Percentiles rank a stretch among this genome's conserved stretches.
Conservation (phyloP, 352 stramenopile species). For the Halophytophthora polymorphica region DNA sequence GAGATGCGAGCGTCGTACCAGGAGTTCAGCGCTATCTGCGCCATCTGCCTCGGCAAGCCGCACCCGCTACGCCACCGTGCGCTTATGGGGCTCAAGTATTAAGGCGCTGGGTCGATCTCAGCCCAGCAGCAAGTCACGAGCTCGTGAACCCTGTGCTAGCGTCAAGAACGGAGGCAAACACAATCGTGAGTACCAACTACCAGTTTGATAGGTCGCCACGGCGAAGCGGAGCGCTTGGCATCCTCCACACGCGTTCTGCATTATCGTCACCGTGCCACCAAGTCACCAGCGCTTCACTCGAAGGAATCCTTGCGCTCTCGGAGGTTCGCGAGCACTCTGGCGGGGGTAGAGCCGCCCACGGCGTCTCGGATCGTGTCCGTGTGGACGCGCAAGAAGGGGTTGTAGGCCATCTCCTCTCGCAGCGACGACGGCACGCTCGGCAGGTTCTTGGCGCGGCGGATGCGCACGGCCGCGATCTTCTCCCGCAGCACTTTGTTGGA, state of each 20-base stretch:
- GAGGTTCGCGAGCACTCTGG: slow-evolving; percentile 80
- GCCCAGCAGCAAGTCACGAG: not conserved
- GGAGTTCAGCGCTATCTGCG: slow-evolving; percentile 29
- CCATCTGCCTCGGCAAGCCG: slow-evolving; percentile 25
- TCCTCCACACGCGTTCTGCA: too few species aligned
- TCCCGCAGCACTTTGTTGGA: slow-evolving; percentile 84
- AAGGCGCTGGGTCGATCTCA: too few species aligned
- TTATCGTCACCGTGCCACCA: too few species aligned
- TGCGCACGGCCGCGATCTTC: slow-evolving; percentile 83
- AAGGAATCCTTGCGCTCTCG: slow-evolving; percentile 77
- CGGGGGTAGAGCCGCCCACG: slow-evolving; percentile 68
- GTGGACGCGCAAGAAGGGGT: slow-evolving; percentile 84
- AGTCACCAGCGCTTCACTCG: slow-evolving; percentile 26
- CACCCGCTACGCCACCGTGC: slow-evolving; percentile 29
- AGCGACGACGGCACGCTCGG: slow-evolving; percentile 91
- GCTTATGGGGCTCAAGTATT: slow-evolving; percentile 24
- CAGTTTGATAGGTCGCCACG: too few species aligned
- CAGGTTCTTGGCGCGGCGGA: slow-evolving; percentile 76
- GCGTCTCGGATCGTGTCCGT: slow-evolving; percentile 80
- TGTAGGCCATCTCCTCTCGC: slow-evolving; percentile 86
- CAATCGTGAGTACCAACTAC: not conserved
- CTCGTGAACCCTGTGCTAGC: too few species aligned
- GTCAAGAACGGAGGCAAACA: too few species aligned
- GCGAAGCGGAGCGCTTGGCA: too few species aligned
- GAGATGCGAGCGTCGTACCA: slow-evolving; percentile 33